phyloP scores from a whole-genome alignment of 495 filamentous ascomycete genomes.

The Penicillium waksmanii region DNA sequence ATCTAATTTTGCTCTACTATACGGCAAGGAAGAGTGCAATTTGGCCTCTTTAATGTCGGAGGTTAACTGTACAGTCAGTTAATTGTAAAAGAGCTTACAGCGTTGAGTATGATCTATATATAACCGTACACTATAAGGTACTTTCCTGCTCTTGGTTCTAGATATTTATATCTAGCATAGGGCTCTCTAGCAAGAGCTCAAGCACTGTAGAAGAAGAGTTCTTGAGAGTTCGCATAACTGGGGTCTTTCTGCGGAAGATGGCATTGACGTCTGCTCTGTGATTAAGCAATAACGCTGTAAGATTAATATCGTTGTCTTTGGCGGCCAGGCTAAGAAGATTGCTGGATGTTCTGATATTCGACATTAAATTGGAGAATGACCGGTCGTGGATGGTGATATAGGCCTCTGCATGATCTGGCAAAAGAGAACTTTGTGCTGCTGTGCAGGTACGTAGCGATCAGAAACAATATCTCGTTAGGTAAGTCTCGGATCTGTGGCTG shows the following conservation, averaged over 20 bases:
- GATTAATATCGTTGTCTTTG: constrained; percentile 10
- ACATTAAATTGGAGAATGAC: too few relatives aligned
- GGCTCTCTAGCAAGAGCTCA: constrained; percentile 4
- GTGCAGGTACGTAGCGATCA: too few relatives aligned
- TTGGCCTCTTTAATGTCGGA: constrained; percentile 4
- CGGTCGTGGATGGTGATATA: too few relatives aligned
- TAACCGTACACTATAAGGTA: constrained; percentile 17
- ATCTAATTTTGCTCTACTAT: constrained; percentile 12
- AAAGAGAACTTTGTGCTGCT: too few relatives aligned
- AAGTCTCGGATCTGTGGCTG: too few relatives aligned
- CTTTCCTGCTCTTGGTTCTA: constrained; percentile 9
- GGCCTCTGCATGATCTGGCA: too few relatives aligned
- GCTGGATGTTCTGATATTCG: constrained; percentile 17
- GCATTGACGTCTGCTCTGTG: constrained; percentile 16
- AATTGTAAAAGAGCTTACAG: constrained; percentile 5
- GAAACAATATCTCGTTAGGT: too few relatives aligned
- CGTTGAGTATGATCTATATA: not conserved
- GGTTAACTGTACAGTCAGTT: constrained; percentile 3
- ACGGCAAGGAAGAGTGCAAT: constrained; percentile 15
- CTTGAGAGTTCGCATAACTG: constrained; percentile 14
- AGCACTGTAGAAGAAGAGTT: constrained; percentile 8
- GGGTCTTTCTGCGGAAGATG: constrained; percentile 12
- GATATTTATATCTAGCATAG: constrained; percentile 11
- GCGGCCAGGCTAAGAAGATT: constrained; percentile 16
- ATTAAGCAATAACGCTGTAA: constrained; percentile 10